Evolutionary conservation across 2,329 filamentous ascomycete genomes (phyloP), one percentile per base, ranked within the genome.

Genomic region (Huntiella savannae): DNA sequence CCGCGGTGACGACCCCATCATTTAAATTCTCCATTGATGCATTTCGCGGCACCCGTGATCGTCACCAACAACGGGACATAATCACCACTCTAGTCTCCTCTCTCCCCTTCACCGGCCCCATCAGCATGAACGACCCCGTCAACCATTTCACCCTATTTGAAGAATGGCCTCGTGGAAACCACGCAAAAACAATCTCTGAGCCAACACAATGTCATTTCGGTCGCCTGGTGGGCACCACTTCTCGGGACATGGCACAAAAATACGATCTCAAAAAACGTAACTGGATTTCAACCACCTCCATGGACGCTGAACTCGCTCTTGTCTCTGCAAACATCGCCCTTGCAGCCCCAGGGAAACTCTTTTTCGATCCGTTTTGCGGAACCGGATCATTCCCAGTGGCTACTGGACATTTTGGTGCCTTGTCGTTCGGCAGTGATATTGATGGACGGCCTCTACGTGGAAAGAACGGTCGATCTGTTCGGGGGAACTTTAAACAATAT

Each of bases 241-340:
- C 72, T 3, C 71, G 88, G 39, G 74, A 82, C 45, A 67, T 79
- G 4, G 69, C 83, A 32, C 66, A 73, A 33, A 80, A 71, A 17
- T 92, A 87, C 56, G 86, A 94, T 59, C 69, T 98, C 16, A 98
- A 98, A 68, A 94, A 93, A 62, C 70, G 91, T 22, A 71, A 73
- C 35, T 98, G 98, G 58, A 96, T 98, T 55, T 85, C 82, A 54
- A 96, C 88, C 0, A 98, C 91, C 0, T 91, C 83, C 40, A 96
- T 98, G 91, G 91, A 98, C 58, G 82, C 88, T 0, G 91, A 96
- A 60, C 69, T 98, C 38, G 83, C 86, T 10, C 70, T 98, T 1
- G 67, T 98, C 16, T 95, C 87, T 0, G 91, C 88, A 1, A 98
- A 96, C 57, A 77, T 98, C 54, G 83, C 84, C 0, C 73, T 83